Conservation (phyloP, 371 early-diverging fungal genomes). For the Quaeritorhiza haematococci region DNA sequence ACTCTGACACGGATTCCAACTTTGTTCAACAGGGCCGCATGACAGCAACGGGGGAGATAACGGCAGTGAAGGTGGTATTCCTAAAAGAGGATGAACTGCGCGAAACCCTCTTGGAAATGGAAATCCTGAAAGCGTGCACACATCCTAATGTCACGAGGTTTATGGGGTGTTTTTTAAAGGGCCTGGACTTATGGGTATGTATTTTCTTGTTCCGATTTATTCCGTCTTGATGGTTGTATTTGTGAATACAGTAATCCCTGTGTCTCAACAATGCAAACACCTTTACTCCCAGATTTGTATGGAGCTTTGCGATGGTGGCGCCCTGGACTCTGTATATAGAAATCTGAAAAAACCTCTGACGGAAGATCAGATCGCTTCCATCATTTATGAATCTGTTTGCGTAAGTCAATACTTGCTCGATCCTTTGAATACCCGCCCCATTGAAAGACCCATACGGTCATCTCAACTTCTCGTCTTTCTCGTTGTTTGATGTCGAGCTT, state of each 20-base stretch:
- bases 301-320: constrained; percentile 60
- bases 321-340: constrained; percentile 47
- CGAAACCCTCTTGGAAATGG: constrained; percentile 57
- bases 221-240: constrained; percentile 3
- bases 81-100: constrained; percentile 56
- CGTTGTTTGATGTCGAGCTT: not conserved
- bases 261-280: not conserved
- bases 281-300: constrained; percentile 45
- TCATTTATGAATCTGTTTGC: constrained; percentile 53
- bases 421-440: too few species aligned
- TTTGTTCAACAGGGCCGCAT: constrained; percentile 46
- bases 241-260: too few species aligned
- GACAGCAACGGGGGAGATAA: constrained; percentile 48
- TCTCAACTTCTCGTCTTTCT: not conserved
- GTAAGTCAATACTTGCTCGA: constrained; percentile 16
- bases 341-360: constrained; percentile 51
- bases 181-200: constrained; percentile 50
- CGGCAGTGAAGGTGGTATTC: constrained; percentile 53
- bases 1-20: constrained; percentile 4
- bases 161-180: constrained; percentile 48
- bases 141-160: constrained; percentile 48
- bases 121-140: constrained; percentile 43
- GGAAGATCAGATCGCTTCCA: constrained; percentile 54
- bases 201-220: not conserved
- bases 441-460: too few species aligned